Evolutionary conservation across 176 grass and related monocot species (phyloP).

Genomic region (bread wheat (Triticum aestivum)): DNA sequence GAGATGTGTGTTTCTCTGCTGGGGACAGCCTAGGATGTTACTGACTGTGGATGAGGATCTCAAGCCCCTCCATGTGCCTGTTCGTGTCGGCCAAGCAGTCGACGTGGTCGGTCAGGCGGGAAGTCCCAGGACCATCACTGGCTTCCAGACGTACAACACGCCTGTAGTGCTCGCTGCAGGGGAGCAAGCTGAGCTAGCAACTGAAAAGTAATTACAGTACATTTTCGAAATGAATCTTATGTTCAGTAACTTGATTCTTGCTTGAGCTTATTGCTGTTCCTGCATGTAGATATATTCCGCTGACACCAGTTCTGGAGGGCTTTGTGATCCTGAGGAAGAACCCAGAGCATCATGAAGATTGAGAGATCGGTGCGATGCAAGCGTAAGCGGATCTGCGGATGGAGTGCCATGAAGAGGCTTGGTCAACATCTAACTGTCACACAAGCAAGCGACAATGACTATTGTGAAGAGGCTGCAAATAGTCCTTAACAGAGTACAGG

Average conservation of each 20-base stretch:
- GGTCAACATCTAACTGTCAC: background rate
- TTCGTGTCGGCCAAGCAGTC: slow-evolving; percentile 90
- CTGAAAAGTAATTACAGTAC: slow-evolving; percentile 68
- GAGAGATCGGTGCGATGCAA: background rate
- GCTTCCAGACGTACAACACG: slow-evolving; percentile 91
- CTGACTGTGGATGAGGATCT: slow-evolving; percentile 92
- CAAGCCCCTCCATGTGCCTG: slow-evolving; percentile 82
- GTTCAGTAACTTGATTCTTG: background rate
- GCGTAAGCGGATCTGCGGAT: background rate
- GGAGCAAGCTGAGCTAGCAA: slow-evolving; percentile 85
- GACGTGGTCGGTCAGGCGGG: slow-evolving; percentile 95
- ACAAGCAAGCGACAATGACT: no score
- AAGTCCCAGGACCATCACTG: slow-evolving; percentile 93
- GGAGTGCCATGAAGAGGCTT: background rate
- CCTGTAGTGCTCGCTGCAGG: slow-evolving; percentile 92
- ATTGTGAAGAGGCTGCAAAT: background rate
- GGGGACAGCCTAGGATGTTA: slow-evolving; percentile 88
- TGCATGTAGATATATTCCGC: slow-evolving; percentile 68
- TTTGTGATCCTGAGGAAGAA: slow-evolving; percentile 98
- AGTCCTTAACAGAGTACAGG: background rate
- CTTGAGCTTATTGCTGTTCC: background rate
- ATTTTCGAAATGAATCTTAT: background rate
- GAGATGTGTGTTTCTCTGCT: background rate
- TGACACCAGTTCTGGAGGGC: slow-evolving; percentile 71
- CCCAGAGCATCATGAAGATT: slow-evolving; percentile 77